Evolutionary conservation across 768 basidiomycete species (phyloP).

Genomic region (Trametes sanguinea): DNA sequence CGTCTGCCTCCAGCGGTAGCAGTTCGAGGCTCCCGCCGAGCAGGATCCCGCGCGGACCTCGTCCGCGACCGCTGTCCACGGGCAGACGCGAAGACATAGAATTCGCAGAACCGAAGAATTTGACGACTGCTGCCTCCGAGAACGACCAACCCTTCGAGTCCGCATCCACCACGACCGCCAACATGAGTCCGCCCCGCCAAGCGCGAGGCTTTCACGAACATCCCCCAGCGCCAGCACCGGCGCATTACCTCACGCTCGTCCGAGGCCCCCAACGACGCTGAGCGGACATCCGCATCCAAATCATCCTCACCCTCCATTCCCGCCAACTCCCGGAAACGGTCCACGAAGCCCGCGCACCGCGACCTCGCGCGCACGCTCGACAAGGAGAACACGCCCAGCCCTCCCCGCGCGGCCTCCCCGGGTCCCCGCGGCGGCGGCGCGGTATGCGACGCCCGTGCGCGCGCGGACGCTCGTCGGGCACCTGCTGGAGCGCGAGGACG

Average conservation of each 20-base stretch:
- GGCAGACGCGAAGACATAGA: not conserved
- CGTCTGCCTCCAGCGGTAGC: conserved; percentile 1
- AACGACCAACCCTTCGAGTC: not conserved
- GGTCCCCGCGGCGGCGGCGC: not conserved
- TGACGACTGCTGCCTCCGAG: not conserved
- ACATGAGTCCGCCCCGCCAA: not conserved
- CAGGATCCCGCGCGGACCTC: conserved; percentile 30
- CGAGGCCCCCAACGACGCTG: not conserved
- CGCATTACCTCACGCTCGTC: conserved; percentile 21
- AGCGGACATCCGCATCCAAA: not conserved
- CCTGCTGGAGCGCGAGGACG: conserved; percentile 4
- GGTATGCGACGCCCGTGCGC: conserved; percentile 43
- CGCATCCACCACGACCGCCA: not conserved
- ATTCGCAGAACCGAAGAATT: not conserved
- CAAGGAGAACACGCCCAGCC: conserved; percentile 32
- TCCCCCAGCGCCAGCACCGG: conserved; percentile 34
- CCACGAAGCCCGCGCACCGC: conserved; percentile 15
- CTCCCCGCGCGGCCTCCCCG: not conserved
- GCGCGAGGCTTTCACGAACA: conserved; percentile 34
- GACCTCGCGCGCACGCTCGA: conserved; percentile 8
- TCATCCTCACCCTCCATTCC: not conserved
- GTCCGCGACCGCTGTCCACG: conserved; percentile 20
- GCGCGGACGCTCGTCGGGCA: conserved; percentile 36
- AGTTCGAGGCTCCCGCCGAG: conserved; percentile 15
- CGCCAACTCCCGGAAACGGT: conserved; percentile 7